Evolutionary conservation across 805 yeast species (phyloP).

Genomic region (Candida gorgasii): DNA sequence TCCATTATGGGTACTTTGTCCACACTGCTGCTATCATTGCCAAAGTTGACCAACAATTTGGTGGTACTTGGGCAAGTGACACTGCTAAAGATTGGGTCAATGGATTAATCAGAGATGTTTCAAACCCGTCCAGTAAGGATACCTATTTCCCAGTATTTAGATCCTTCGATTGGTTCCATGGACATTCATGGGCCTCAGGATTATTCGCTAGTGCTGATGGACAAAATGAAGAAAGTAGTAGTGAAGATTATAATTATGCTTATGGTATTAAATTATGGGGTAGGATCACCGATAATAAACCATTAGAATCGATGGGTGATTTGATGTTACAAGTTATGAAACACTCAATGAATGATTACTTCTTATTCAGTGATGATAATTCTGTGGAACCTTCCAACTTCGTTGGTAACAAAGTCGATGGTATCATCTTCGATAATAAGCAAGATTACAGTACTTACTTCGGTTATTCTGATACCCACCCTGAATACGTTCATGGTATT

Average conservation of each 20-base stretch:
- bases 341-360: slow-evolving; percentile 52
- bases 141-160: slow-evolving; percentile 64
- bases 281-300: slow-evolving; percentile 50
- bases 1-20: slow-evolving; percentile 79
- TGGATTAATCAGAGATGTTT: slow-evolving; percentile 62
- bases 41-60: slow-evolving; percentile 53
- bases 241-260: slow-evolving; percentile 71
- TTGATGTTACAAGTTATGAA: slow-evolving; percentile 59
- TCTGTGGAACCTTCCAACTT: slow-evolving; percentile 52
- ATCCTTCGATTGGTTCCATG: slow-evolving; percentile 71
- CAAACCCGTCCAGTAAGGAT: slow-evolving; percentile 58
- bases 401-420: slow-evolving; percentile 64
- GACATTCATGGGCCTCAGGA: slow-evolving; percentile 80
- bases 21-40: slow-evolving; percentile 81
- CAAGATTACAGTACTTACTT: slow-evolving; percentile 71
- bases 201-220: slow-evolving; percentile 69
- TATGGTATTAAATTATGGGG: slow-evolving; percentile 72
- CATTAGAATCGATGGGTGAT: slow-evolving; percentile 42
- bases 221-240: slow-evolving; percentile 68
- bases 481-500: slow-evolving; percentile 70
- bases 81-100: slow-evolving; percentile 55
- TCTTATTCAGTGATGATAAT: slow-evolving; percentile 52
- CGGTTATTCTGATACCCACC: slow-evolving; percentile 44
- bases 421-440: slow-evolving; percentile 70
- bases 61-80: slow-evolving; percentile 52